Evolutionary conservation across 805 yeast species (phyloP).

Genomic region (Torulaspora maleeae): DNA sequence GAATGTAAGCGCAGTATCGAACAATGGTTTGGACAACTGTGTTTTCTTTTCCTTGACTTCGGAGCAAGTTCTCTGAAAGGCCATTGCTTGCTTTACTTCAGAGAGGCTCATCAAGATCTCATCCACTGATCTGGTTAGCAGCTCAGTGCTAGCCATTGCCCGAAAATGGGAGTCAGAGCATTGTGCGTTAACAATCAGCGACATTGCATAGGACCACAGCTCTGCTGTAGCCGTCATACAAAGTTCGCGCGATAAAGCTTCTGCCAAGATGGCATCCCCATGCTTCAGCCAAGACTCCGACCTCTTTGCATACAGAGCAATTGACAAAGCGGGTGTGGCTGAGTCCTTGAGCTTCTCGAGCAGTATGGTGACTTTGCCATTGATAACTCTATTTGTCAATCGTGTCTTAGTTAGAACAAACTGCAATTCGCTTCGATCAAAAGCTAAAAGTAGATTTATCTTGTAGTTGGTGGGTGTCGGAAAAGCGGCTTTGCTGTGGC

Average conservation of each 20-base stretch:
- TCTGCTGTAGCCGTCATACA: constrained; percentile 20
- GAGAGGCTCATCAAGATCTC: constrained; percentile 15
- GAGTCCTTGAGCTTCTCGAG: constrained; percentile 23
- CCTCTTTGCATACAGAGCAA: constrained; percentile 20
- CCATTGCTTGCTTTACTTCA: constrained; percentile 1
- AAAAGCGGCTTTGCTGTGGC: neutral
- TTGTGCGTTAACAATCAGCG: constrained; percentile 17
- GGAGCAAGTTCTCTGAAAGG: neutral
- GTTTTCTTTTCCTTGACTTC: neutral
- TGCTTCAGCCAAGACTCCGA: constrained; percentile 23
- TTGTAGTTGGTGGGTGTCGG: constrained; percentile 13
- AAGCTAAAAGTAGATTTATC: constrained; percentile 17
- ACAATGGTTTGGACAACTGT: neutral
- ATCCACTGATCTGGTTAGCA: constrained; percentile 13
- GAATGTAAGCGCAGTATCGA: constrained; percentile 3
- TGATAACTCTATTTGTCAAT: constrained; percentile 12
- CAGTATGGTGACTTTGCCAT: constrained; percentile 20
- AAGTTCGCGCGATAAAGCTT: constrained; percentile 21
- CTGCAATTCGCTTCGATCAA: constrained; percentile 23
- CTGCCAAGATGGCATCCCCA: constrained; percentile 16
- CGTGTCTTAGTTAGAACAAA: constrained; percentile 17
- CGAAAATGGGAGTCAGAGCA: constrained; percentile 23
- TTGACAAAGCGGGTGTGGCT: constrained; percentile 23
- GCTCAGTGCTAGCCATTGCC: constrained; percentile 21
- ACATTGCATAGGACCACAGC: constrained; percentile 14